Percentiles rank a stretch among this genome's conserved stretches.
phyloP scores from a whole-genome alignment of 768 basidiomycete species.

The Naganishia friedmannii region DNA sequence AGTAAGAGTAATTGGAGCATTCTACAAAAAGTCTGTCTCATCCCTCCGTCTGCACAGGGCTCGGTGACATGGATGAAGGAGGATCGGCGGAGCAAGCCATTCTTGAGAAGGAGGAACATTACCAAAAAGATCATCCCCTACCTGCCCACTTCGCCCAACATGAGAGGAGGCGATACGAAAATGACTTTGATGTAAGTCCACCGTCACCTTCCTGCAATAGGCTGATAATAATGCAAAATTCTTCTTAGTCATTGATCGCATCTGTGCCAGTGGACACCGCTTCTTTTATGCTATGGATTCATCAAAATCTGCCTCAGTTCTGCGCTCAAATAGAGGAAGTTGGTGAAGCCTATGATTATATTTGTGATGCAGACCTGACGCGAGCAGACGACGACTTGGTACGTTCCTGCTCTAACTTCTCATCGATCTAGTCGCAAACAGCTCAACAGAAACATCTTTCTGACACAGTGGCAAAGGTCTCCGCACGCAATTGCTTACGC shows the following conservation, averaged over 20 bases:
- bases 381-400: conserved; percentile 52
- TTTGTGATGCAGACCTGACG: conserved; percentile 49
- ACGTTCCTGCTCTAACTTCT: not conserved
- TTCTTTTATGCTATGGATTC: conserved; percentile 80
- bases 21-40: not conserved
- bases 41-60: not conserved
- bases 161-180: conserved; percentile 66
- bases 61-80: conserved; percentile 12
- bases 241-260: conserved; percentile 64
- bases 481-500: conserved; percentile 58
- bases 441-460: not conserved
- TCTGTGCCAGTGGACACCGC: conserved; percentile 77
- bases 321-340: conserved; percentile 70
- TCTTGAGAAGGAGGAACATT: not conserved
- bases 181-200: conserved; percentile 66
- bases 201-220: not conserved
- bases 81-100: not conserved
- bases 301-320: conserved; percentile 88
- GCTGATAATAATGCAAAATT: not conserved
- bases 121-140: conserved; percentile 49
- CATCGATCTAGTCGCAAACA: not conserved
- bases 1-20: conserved; percentile 56
- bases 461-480: conserved; percentile 48
- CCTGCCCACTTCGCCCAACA: conserved; percentile 64
- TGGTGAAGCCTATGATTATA: conserved; percentile 37